Evolutionary conservation across 2,329 filamentous ascomycete genomes (phyloP).

Genomic region (Aureobasidium vineae): DNA sequence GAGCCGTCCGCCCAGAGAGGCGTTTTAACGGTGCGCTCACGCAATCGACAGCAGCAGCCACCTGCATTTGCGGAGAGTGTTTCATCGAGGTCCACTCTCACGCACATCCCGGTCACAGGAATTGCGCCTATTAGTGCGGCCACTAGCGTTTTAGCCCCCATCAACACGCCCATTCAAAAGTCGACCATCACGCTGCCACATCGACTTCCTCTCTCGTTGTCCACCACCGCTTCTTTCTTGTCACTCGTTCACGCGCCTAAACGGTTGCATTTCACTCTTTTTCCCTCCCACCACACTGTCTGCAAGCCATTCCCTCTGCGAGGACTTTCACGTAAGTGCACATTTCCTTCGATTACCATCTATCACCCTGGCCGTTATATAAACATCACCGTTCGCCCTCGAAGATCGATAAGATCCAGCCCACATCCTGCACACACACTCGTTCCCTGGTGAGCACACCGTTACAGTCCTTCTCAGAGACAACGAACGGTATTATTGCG

Average conservation of each 20-base stretch:
- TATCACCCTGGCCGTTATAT: constrained; percentile 18
- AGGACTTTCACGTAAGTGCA: constrained; percentile 29
- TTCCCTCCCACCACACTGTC: constrained; percentile 20
- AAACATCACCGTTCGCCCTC: constrained; percentile 25
- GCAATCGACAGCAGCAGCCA: constrained; percentile 14
- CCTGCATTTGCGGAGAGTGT: constrained; percentile 26
- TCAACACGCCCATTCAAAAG: constrained; percentile 19
- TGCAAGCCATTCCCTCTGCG: constrained; percentile 27
- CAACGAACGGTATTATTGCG: constrained; percentile 25
- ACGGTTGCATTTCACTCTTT: constrained; percentile 29
- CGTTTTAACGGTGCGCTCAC: constrained; percentile 21
- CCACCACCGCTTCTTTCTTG: constrained; percentile 28
- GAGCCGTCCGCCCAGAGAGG: constrained; percentile 15
- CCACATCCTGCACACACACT: constrained; percentile 1
- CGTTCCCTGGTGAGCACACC: constrained; percentile 25
- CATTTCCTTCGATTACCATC: background rate
- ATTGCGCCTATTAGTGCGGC: constrained; percentile 15
- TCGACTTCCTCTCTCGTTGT: constrained; percentile 20
- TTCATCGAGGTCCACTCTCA: constrained; percentile 17
- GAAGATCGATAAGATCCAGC: constrained; percentile 29
- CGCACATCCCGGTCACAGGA: constrained; percentile 19
- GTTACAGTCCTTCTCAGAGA: constrained; percentile 9
- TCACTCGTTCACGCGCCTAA: constrained; percentile 30
- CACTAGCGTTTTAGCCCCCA: constrained; percentile 25
- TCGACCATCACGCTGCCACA: constrained; percentile 27